These are phyloP conservation scores for Neurospora cerealis DNA, from an alignment of 495 filamentous ascomycete genomes.

Conservation along the genomic window DNA sequence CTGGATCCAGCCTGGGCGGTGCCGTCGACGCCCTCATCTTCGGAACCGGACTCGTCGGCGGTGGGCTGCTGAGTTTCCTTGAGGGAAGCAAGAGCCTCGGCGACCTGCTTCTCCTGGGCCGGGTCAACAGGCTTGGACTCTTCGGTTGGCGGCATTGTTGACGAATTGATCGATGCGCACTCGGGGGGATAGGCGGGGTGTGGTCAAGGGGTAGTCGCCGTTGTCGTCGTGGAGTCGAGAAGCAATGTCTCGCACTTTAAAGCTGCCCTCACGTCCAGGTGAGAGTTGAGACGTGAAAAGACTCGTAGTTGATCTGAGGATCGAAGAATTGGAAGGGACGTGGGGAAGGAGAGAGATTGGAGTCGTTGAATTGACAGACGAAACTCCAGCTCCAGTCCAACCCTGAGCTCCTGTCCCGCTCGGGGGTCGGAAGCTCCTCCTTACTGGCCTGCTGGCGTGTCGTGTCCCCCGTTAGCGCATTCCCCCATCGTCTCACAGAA, in stretches of 20 bases:
- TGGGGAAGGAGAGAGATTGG: not conserved
- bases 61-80: slow-evolving; percentile 10
- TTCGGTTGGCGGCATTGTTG: slow-evolving; percentile 15
- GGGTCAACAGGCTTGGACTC: slow-evolving; percentile 38
- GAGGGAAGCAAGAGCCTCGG: slow-evolving; percentile 6
- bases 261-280: not conserved
- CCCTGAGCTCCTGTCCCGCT: not conserved
- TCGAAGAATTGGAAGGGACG: not conserved
- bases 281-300: not conserved
- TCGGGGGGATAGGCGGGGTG: not conserved
- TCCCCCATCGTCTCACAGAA: not conserved
- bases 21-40: slow-evolving; percentile 18
- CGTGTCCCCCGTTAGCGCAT: not conserved
- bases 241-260: not conserved
- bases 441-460: not conserved
- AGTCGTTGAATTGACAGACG: not conserved
- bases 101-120: slow-evolving; percentile 14
- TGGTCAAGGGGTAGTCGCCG: not conserved
- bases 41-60: slow-evolving; percentile 27
- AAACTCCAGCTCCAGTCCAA: not conserved
- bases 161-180: not conserved
- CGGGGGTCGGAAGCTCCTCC: not conserved
- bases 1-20: slow-evolving; percentile 4
- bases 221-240: not conserved
- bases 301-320: not conserved